phyloP scores from a whole-genome alignment of 2,329 filamentous ascomycete species.

The Rugonectria rugulosa region DNA sequence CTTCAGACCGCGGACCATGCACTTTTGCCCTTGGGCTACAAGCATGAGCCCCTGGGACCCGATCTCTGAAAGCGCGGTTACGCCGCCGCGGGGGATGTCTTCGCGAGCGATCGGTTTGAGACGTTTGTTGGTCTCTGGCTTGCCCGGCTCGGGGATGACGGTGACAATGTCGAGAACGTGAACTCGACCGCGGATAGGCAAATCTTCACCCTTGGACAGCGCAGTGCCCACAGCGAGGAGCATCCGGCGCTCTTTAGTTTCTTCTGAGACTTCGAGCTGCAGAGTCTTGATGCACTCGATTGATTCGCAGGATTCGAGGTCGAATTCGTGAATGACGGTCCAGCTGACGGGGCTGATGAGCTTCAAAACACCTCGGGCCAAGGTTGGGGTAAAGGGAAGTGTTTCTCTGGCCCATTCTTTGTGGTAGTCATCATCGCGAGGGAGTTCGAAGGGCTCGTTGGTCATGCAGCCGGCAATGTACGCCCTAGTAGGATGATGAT shows the following conservation, averaged over 20 bases:
- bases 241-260: conserved; percentile 84
- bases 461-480: conserved; percentile 80
- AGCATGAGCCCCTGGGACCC: conserved; percentile 89
- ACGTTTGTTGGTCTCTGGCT: conserved; percentile 84
- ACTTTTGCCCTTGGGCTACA: conserved; percentile 93
- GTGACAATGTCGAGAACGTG: conserved; percentile 92
- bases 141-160: conserved; percentile 87
- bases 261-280: conserved; percentile 88
- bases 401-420: conserved; percentile 81
- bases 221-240: conserved; percentile 87
- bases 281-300: conserved; percentile 84
- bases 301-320: conserved; percentile 77
- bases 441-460: conserved; percentile 77
- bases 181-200: conserved; percentile 83
- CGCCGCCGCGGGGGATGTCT: conserved; percentile 88
- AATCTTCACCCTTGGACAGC: conserved; percentile 86
- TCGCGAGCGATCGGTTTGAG: conserved; percentile 89
- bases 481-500: conserved; percentile 76
- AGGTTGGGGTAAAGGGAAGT: conserved; percentile 67
- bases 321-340: conserved; percentile 78
- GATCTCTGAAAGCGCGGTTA: conserved; percentile 85
- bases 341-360: conserved; percentile 81
- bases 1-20: conserved; percentile 94
- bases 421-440: conserved; percentile 85
- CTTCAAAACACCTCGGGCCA: conserved; percentile 77